These are phyloP conservation scores for Punctularia strigosozonata DNA, from an alignment of 768 basidiomycete genomes.

Conservation along the genomic window DNA sequence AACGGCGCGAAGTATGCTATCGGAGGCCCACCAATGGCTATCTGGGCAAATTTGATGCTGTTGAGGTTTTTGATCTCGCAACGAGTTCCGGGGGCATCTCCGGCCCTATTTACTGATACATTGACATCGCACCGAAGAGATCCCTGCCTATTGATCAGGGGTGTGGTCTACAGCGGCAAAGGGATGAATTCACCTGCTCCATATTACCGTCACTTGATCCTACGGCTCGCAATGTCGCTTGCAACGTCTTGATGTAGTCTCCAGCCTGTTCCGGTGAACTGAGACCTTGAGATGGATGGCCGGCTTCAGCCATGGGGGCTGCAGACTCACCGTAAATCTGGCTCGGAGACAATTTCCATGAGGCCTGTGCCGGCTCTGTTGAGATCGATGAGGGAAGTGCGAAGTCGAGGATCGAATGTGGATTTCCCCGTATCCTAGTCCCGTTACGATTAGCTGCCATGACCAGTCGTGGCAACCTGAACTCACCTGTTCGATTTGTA, in stretches of 20 bases:
- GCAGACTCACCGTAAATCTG: conserved; percentile 58
- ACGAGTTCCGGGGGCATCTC: conserved; percentile 60
- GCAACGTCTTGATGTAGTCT: conserved; percentile 74
- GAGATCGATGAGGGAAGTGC: conserved; percentile 61
- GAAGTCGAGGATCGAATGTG: conserved; percentile 38
- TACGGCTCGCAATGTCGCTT: conserved; percentile 68
- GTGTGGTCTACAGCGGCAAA: not conserved
- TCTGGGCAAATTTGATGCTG: conserved; percentile 72
- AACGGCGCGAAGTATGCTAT: not conserved
- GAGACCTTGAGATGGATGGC: conserved; percentile 3
- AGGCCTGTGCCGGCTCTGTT: conserved; percentile 84
- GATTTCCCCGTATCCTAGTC: conserved; percentile 89
- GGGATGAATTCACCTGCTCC: conserved; percentile 62
- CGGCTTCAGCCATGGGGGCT: not conserved
- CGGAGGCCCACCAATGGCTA: conserved; percentile 62
- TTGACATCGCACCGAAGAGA: conserved; percentile 94
- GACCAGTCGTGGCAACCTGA: not conserved
- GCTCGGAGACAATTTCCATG: conserved; percentile 93
- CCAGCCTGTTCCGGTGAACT: conserved; percentile 84
- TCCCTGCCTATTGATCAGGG: too few species aligned
- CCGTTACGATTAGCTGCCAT: conserved; percentile 4
- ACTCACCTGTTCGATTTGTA: conserved; percentile 88
- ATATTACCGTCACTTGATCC: conserved; percentile 93
- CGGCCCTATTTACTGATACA: conserved; percentile 71
- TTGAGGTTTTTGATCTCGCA: conserved; percentile 98